Evolutionary conservation across 2,329 filamentous ascomycete species (phyloP).

Genomic region (Coccinonectria pachysandricola): DNA sequence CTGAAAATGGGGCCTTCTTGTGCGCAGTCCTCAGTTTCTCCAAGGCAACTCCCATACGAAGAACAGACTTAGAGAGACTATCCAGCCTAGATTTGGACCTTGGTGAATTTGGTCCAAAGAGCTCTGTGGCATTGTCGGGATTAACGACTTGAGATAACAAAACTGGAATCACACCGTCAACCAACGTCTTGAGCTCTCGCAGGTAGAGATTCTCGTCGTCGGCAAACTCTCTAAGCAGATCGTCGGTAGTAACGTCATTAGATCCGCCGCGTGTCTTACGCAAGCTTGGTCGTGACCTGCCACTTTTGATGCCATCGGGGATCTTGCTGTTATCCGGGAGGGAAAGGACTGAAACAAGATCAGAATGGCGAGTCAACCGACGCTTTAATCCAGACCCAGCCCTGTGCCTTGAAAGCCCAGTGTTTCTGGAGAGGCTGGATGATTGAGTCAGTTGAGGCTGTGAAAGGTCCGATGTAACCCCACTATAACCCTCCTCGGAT

Average conservation of each 20-base stretch:
- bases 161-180: slow-evolving; percentile 91
- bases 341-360: slow-evolving; percentile 87
- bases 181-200: slow-evolving; percentile 82
- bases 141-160: slow-evolving; percentile 77
- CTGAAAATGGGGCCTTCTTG: slow-evolving; percentile 64
- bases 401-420: slow-evolving; percentile 27
- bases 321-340: slow-evolving; percentile 48
- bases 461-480: slow-evolving; percentile 32
- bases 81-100: slow-evolving; percentile 44
- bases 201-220: slow-evolving; percentile 82
- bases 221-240: slow-evolving; percentile 69
- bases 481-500: slow-evolving; percentile 39
- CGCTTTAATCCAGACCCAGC: slow-evolving; percentile 52
- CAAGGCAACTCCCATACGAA: slow-evolving; percentile 85
- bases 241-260: slow-evolving; percentile 58
- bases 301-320: slow-evolving; percentile 54
- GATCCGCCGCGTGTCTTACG: slow-evolving; percentile 60
- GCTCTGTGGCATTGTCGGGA: slow-evolving; percentile 51
- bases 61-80: slow-evolving; percentile 70
- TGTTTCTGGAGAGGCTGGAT: slow-evolving; percentile 37
- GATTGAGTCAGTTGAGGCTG: slow-evolving; percentile 44
- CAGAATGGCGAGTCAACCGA: slow-evolving; percentile 80
- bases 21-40: slow-evolving; percentile 77
- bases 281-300: slow-evolving; percentile 68
- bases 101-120: slow-evolving; percentile 53